Evolutionary conservation across 345 rosid species (phyloP).

Genomic region (Euclidium syriacum): DNA sequence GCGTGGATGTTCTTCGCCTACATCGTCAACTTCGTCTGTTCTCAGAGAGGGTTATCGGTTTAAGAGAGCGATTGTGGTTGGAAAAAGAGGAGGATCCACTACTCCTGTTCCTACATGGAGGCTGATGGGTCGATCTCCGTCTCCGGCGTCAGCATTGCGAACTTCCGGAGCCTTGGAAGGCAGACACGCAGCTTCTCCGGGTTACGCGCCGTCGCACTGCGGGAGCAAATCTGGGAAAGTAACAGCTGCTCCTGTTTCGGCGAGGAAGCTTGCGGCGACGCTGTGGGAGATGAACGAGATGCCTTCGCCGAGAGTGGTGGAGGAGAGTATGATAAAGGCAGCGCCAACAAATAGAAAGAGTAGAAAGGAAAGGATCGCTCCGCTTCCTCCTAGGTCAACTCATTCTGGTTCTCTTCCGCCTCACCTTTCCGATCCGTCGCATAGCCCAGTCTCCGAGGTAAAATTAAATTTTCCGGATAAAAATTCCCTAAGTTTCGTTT

Average conservation of each 20-base stretch:
- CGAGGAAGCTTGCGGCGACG: constrained; percentile 93
- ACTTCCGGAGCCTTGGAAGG: constrained; percentile 20
- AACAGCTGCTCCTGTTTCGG: constrained; percentile 66
- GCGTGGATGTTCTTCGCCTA: constrained; percentile 89
- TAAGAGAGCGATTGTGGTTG: constrained; percentile 79
- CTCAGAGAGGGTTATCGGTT: constrained; percentile 67
- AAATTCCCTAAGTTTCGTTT: constrained; percentile 4
- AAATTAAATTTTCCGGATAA: neutral
- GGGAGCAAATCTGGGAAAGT: constrained; percentile 42
- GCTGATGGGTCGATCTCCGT: constrained; percentile 54
- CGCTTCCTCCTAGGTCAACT: constrained; percentile 48
- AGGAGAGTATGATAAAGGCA: constrained; percentile 33
- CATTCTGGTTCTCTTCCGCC: constrained; percentile 83
- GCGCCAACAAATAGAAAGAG: constrained; percentile 39
- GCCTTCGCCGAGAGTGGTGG: constrained; percentile 64
- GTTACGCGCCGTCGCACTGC: constrained; percentile 40
- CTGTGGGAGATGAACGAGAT: constrained; percentile 98
- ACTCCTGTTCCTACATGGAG: constrained; percentile 91
- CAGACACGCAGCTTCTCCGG: constrained; percentile 42
- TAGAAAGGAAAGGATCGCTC: constrained; percentile 45
- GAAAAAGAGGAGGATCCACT: constrained; percentile 79
- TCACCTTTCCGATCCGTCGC: constrained; percentile 94
- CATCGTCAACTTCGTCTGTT: constrained; percentile 85
- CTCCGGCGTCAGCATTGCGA: constrained; percentile 52
- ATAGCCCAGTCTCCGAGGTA: constrained; percentile 95